phyloP scores from a whole-genome alignment of 2,329 filamentous ascomycete genomes.

The Elsinoe perseae region DNA sequence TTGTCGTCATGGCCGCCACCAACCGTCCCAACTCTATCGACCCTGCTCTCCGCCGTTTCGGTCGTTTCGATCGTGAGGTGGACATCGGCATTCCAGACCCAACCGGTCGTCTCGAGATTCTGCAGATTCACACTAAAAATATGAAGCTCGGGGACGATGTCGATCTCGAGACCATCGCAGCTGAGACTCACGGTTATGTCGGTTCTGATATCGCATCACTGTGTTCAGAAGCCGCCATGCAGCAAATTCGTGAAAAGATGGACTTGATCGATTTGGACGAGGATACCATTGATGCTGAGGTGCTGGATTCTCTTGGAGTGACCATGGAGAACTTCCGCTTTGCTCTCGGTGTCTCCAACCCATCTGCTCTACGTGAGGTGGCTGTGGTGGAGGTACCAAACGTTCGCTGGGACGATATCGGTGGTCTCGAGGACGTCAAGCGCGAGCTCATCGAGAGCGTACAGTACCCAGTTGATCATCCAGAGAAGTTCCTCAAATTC shows the following conservation, averaged over 20 bases:
- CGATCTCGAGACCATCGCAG: conserved; percentile 90
- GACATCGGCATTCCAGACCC: conserved; percentile 98
- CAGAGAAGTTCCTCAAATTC: conserved; percentile 99
- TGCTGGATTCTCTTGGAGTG: conserved; percentile 93
- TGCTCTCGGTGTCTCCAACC: conserved; percentile 95
- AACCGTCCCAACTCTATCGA: conserved; percentile 99
- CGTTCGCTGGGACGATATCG: conserved; percentile 98
- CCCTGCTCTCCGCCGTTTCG: conserved; percentile 92
- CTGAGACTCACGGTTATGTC: conserved; percentile 98
- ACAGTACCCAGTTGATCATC: conserved; percentile 98
- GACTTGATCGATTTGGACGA: conserved; percentile 98
- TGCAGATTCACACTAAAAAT: conserved; percentile 99
- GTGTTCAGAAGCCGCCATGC: conserved; percentile 98
- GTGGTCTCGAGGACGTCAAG: conserved; percentile 97
- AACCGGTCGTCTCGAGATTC: conserved; percentile 95
- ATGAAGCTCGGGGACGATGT: conserved; percentile 99
- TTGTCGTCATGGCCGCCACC: conserved; percentile 98
- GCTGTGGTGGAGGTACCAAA: conserved; percentile 99
- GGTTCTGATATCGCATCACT: conserved; percentile 97
- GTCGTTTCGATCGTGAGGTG: conserved; percentile 97
- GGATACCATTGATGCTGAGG: conserved; percentile 97
- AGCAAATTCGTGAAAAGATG: conserved; percentile 99
- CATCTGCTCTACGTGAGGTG: conserved; percentile 95
- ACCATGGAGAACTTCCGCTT: conserved; percentile 99
- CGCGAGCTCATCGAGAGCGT: conserved; percentile 98